These are phyloP conservation scores for Yamadazyma taylorii DNA, from an alignment of 1,139 yeast genomes.

Conservation along the genomic window DNA sequence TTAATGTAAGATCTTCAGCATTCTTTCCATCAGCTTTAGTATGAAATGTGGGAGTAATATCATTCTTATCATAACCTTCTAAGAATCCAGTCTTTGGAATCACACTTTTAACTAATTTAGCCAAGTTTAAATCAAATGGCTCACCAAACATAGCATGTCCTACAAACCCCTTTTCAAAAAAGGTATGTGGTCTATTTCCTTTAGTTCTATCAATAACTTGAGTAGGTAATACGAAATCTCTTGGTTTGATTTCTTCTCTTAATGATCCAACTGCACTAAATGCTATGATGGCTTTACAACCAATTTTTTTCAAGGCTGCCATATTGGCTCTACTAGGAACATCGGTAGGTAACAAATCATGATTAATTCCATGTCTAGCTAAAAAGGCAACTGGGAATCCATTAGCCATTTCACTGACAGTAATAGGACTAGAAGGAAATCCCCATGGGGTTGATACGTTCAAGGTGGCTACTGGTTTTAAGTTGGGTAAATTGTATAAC, in stretches of 20 bases:
- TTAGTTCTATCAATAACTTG: slow-evolving; percentile 96
- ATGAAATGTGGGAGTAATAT: slow-evolving; percentile 49
- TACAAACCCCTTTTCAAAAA: slow-evolving; percentile 89
- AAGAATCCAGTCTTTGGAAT: slow-evolving; percentile 54
- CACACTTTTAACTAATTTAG: slow-evolving; percentile 59
- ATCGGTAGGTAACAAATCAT: slow-evolving; percentile 84
- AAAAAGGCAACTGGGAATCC: slow-evolving; percentile 92
- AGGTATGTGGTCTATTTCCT: slow-evolving; percentile 88
- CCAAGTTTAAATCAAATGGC: slow-evolving; percentile 81
- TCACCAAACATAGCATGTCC: slow-evolving; percentile 98
- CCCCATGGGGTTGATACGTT: slow-evolving; percentile 96
- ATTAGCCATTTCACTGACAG: slow-evolving; percentile 69
- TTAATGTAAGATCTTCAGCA: slow-evolving; percentile 69
- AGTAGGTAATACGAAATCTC: slow-evolving; percentile 93
- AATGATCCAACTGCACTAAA: slow-evolving; percentile 96
- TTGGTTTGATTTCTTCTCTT: slow-evolving; percentile 83
- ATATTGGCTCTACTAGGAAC: slow-evolving; percentile 94
- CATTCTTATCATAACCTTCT: slow-evolving; percentile 44
- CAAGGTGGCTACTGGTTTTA: slow-evolving; percentile 82
- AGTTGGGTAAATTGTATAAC: slow-evolving; percentile 79
- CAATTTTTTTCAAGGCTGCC: slow-evolving; percentile 87
- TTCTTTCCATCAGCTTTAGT: slow-evolving; percentile 40
- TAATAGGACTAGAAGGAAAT: slow-evolving; percentile 88
- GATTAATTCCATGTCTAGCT: slow-evolving; percentile 92
- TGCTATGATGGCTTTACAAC: slow-evolving; percentile 86